phyloP scores from a whole-genome alignment of 306 rosid species.

The Biancaea sappan region DNA sequence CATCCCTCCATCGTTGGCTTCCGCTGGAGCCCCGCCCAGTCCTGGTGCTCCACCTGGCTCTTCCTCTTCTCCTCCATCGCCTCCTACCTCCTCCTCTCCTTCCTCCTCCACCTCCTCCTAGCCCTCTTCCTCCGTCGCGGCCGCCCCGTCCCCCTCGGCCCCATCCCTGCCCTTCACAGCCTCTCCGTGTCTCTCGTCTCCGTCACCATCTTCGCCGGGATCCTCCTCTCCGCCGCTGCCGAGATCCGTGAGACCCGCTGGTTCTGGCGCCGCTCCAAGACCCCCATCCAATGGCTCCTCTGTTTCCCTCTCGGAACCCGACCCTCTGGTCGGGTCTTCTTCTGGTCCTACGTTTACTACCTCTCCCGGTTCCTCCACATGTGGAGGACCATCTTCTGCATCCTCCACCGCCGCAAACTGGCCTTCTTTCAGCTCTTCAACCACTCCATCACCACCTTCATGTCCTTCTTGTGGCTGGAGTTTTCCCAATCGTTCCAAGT shows the following conservation, averaged over 20 bases:
- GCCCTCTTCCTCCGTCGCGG: slow-evolving; percentile 43
- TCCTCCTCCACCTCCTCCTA: slow-evolving; percentile 51
- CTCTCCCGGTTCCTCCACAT: slow-evolving; percentile 79
- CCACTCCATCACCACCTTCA: slow-evolving; percentile 63
- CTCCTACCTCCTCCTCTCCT: slow-evolving; percentile 48
- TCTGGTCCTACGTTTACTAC: slow-evolving; percentile 87
- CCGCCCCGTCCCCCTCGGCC: slow-evolving; percentile 68
- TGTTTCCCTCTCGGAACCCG: slow-evolving; percentile 92
- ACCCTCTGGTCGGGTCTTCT: slow-evolving; percentile 92
- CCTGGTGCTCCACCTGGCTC: slow-evolving; percentile 91
- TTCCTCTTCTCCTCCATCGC: slow-evolving; percentile 72
- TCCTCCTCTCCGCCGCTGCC: slow-evolving; percentile 65
- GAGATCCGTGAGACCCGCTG: slow-evolving; percentile 94
- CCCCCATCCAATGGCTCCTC: slow-evolving; percentile 90
- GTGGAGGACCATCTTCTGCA: slow-evolving; percentile 58
- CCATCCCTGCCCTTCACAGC: slow-evolving; percentile 82
- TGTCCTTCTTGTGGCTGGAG: slow-evolving; percentile 79
- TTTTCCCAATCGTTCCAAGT: slow-evolving; percentile 89
- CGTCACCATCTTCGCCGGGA: slow-evolving; percentile 68
- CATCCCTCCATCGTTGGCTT: slow-evolving; percentile 81
- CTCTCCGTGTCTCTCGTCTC: slow-evolving; percentile 67
- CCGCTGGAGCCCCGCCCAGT: slow-evolving; percentile 77
- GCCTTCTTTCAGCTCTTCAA: slow-evolving; percentile 67
- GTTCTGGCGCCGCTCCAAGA: slow-evolving; percentile 86
- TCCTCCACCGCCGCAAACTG: slow-evolving; percentile 57